phyloP scores from a whole-genome alignment of 805 yeast genomes.

The Yamadazyma scolyti region DNA sequence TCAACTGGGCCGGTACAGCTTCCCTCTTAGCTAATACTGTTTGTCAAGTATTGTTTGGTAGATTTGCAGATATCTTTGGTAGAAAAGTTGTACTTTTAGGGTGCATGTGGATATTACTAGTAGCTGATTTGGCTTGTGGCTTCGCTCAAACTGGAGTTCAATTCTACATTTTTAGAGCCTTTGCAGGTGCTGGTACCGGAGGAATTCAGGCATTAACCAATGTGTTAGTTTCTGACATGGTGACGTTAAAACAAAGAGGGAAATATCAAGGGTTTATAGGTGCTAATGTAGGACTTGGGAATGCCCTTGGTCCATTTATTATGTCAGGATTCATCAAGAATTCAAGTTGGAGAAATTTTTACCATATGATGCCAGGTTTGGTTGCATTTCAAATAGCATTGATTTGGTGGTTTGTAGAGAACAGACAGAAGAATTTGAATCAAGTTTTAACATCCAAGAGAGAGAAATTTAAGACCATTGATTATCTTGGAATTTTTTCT shows the following conservation, averaged over 20 bases:
- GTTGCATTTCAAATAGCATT: slow-evolving; percentile 25
- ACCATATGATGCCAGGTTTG: slow-evolving; percentile 44
- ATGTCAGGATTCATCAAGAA: slow-evolving; percentile 46
- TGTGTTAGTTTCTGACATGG: slow-evolving; percentile 54
- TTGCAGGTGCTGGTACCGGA: slow-evolving; percentile 60
- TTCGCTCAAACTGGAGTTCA: slow-evolving; percentile 40
- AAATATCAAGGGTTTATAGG: slow-evolving; percentile 55
- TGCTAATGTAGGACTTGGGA: slow-evolving; percentile 45
- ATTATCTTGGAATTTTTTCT: slow-evolving; percentile 49
- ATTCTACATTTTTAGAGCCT: slow-evolving; percentile 47
- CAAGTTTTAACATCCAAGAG: slow-evolving; percentile 25
- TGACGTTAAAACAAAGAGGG: slow-evolving; percentile 51
- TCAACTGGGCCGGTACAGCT: slow-evolving; percentile 72
- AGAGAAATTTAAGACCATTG: slow-evolving; percentile 45
- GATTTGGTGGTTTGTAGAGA: slow-evolving; percentile 26
- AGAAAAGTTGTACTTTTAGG: slow-evolving; percentile 42
- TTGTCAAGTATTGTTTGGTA: slow-evolving; percentile 72
- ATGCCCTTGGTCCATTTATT: slow-evolving; percentile 51
- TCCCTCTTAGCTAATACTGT: slow-evolving; percentile 67
- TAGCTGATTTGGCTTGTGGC: slow-evolving; percentile 43
- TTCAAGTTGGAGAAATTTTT: slow-evolving; percentile 51
- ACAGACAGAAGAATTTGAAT: slow-evolving; percentile 21
- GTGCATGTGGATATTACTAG: slow-evolving; percentile 42
- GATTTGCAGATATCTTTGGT: slow-evolving; percentile 63
- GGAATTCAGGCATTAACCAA: slow-evolving; percentile 50